Conservation (phyloP, 2,329 filamentous ascomycete species). For the Xylaria sp. region DNA sequence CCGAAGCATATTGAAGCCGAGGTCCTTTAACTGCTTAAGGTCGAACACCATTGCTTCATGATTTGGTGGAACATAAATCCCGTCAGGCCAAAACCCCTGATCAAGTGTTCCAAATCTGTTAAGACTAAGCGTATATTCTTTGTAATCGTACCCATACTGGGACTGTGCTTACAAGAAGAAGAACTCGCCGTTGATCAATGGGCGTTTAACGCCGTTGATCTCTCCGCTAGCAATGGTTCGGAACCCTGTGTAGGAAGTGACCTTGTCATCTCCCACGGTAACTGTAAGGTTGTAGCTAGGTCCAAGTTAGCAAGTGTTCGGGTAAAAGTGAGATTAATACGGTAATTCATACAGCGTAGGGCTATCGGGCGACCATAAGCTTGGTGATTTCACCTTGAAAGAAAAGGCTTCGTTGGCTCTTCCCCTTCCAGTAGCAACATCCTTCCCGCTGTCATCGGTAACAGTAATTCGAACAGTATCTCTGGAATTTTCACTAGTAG, state of each 20-base stretch:
- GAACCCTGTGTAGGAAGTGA: slow-evolving; percentile 75
- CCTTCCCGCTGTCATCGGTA: slow-evolving; percentile 50
- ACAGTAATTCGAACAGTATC: slow-evolving; percentile 51
- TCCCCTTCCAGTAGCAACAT: slow-evolving; percentile 57
- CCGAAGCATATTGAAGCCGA: slow-evolving; percentile 76
- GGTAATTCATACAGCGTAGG: slow-evolving; percentile 65
- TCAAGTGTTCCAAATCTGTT: slow-evolving; percentile 70
- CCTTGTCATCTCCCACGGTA: slow-evolving; percentile 59
- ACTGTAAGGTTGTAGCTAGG: slow-evolving; percentile 67
- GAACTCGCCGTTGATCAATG: slow-evolving; percentile 74
- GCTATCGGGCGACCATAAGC: slow-evolving; percentile 72
- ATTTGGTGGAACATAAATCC: slow-evolving; percentile 72
- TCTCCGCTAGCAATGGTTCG: slow-evolving; percentile 67
- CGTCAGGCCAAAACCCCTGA: slow-evolving; percentile 78
- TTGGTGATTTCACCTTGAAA: slow-evolving; percentile 63
- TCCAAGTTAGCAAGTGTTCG: neutral
- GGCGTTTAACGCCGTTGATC: slow-evolving; percentile 68
- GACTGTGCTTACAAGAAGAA: slow-evolving; percentile 59
- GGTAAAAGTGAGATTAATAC: neutral
- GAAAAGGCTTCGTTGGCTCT: slow-evolving; percentile 61
- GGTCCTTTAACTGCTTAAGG: slow-evolving; percentile 68
- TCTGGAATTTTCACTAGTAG: slow-evolving; percentile 48
- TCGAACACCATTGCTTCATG: slow-evolving; percentile 75
- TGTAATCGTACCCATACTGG: neutral
- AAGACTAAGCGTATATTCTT: neutral